Conservation (phyloP, 768 basidiomycete genomes). For the Multifurca ochricompacta region DNA sequence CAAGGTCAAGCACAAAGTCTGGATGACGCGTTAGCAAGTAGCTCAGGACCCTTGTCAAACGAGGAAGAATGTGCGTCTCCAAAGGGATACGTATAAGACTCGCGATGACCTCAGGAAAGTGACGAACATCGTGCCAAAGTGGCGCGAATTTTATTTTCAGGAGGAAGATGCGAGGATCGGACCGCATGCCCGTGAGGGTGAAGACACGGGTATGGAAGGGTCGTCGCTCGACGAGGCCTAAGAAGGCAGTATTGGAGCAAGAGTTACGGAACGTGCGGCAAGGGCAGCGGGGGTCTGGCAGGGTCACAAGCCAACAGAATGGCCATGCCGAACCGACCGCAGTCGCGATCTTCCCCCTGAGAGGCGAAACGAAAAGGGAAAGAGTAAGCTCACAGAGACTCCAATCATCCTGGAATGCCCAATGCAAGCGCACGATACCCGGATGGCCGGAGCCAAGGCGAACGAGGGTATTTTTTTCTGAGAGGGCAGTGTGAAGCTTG, state of each 20-base stretch:
- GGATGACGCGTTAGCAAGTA: slow-evolving; percentile 3
- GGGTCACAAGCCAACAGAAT: neutral
- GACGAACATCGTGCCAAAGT: neutral
- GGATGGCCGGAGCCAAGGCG: slow-evolving; percentile 61
- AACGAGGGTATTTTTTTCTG: slow-evolving; percentile 74
- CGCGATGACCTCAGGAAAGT: neutral
- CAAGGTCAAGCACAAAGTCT: slow-evolving; percentile 79
- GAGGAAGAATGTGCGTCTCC: neutral
- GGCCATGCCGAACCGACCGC: neutral
- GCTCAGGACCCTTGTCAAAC: neutral
- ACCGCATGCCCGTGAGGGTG: neutral
- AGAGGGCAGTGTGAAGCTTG: slow-evolving; percentile 66
- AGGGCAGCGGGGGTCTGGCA: neutral
- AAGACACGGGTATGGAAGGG: neutral
- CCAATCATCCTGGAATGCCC: slow-evolving; percentile 80
- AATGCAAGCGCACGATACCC: slow-evolving; percentile 73
- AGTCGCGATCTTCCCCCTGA: neutral
- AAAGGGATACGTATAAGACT: neutral
- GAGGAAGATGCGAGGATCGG: slow-evolving; percentile 2
- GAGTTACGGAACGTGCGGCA: neutral
- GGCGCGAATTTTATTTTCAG: neutral
- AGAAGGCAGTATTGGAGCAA: neutral
- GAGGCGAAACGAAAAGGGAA: neutral
- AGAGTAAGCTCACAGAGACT: slow-evolving; percentile 59
- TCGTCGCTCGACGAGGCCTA: neutral